phyloP scores from a whole-genome alignment of 495 filamentous ascomycete genomes.

The Pseudomonodictys pantanalensis region DNA sequence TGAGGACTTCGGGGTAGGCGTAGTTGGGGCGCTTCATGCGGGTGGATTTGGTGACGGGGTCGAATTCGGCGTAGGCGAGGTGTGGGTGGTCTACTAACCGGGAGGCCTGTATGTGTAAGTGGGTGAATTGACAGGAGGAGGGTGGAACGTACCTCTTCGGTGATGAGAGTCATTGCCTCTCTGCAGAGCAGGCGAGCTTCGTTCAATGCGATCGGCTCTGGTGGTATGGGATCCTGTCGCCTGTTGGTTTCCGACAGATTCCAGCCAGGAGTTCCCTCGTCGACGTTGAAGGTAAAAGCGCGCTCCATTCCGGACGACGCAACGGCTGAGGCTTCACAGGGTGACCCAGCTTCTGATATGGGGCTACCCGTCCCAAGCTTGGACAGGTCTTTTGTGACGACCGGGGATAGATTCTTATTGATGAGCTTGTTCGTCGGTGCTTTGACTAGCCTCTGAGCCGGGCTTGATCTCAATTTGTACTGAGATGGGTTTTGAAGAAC shows the following conservation, averaged over 20 bases:
- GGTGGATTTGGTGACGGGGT: slow-evolving; percentile 26
- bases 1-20: slow-evolving; percentile 33
- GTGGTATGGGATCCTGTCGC: slow-evolving; percentile 22
- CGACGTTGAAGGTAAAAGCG: slow-evolving; percentile 26
- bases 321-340: slow-evolving; percentile 12
- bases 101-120: slow-evolving; percentile 20
- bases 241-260: slow-evolving; percentile 22
- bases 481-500: slow-evolving; percentile 26
- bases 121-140: not conserved
- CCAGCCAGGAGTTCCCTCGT: slow-evolving; percentile 21
- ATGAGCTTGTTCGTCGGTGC: not conserved
- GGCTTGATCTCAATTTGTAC: slow-evolving; percentile 16
- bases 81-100: slow-evolving; percentile 34
- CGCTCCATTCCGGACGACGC: slow-evolving; percentile 14
- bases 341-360: not conserved
- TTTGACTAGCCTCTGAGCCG: slow-evolving; percentile 1
- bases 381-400: not conserved
- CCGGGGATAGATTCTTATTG: slow-evolving; percentile 5
- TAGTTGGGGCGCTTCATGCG: slow-evolving; percentile 38
- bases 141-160: slow-evolving; percentile 25
- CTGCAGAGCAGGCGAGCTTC: slow-evolving; percentile 32
- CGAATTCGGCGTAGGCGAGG: slow-evolving; percentile 33
- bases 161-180: slow-evolving; percentile 36
- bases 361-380: not conserved
- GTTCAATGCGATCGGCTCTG: slow-evolving; percentile 29